These are phyloP conservation scores for Auriscalpium orientale DNA, from an alignment of 768 basidiomycete genomes.

Conservation along the genomic window DNA sequence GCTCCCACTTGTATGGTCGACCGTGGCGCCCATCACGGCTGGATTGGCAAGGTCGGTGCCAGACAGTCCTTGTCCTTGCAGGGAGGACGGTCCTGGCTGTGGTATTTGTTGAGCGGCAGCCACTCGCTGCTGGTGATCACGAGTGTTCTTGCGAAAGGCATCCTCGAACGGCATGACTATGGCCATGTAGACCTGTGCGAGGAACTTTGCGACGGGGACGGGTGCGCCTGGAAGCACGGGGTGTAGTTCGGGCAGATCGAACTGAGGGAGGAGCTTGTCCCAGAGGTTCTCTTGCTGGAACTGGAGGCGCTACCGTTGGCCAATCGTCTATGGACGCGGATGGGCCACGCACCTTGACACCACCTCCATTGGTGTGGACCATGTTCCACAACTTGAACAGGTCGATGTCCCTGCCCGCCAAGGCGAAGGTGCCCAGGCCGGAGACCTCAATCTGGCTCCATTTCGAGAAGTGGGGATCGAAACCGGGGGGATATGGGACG, in stretches of 20 bases:
- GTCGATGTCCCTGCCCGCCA: slow-evolving; percentile 71
- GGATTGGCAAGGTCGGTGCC: slow-evolving; percentile 5
- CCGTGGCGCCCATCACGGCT: slow-evolving; percentile 5
- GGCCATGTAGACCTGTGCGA: slow-evolving; percentile 53
- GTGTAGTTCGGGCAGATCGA: slow-evolving; percentile 30
- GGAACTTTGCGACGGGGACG: slow-evolving; percentile 37
- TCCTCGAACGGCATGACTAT: slow-evolving; percentile 72
- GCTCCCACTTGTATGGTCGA: slow-evolving; percentile 6
- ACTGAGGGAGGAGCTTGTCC: slow-evolving; percentile 30
- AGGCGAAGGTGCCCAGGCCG: slow-evolving; percentile 55
- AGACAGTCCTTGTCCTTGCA: too few species aligned
- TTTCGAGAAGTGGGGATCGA: slow-evolving; percentile 53
- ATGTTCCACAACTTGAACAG: slow-evolving; percentile 66
- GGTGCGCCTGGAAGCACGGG: slow-evolving; percentile 29
- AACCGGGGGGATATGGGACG: slow-evolving; percentile 43
- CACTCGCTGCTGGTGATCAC: slow-evolving; percentile 53
- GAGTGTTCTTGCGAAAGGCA: slow-evolving; percentile 51
- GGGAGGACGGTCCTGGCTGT: slow-evolving; percentile 2
- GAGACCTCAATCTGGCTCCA: slow-evolving; percentile 62
- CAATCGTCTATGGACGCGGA: slow-evolving; percentile 1
- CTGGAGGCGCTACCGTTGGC: slow-evolving; percentile 4
- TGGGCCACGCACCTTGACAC: slow-evolving; percentile 40
- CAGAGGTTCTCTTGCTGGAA: slow-evolving; percentile 12
- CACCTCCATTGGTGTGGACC: slow-evolving; percentile 56
- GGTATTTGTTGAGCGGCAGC: slow-evolving; percentile 30